These are phyloP conservation scores for Erysiphe pisi DNA, from an alignment of 2,329 filamentous ascomycete genomes.

Conservation along the genomic window DNA sequence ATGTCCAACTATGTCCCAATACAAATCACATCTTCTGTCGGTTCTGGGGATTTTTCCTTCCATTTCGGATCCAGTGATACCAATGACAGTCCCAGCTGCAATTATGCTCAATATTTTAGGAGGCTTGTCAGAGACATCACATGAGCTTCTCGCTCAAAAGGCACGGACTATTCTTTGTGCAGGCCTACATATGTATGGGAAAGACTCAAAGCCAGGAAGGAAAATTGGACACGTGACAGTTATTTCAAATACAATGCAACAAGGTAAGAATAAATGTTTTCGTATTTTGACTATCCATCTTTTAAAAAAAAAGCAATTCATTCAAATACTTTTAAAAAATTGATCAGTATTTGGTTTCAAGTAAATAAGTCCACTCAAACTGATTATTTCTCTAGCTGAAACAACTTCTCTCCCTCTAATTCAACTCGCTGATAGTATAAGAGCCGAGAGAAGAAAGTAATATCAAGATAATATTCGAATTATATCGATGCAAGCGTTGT, in stretches of 20 bases:
- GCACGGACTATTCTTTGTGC: conserved; percentile 50
- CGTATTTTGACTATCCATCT: neutral
- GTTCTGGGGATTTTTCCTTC: conserved; percentile 52
- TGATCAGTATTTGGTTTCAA: no score
- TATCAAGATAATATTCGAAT: no score
- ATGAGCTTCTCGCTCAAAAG: conserved; percentile 45
- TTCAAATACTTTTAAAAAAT: no score
- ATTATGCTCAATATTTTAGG: conserved; percentile 79
- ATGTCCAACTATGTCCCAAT: conserved; percentile 76
- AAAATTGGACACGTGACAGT: conserved; percentile 95
- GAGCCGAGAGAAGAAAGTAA: conserved; percentile 41
- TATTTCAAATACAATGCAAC: conserved; percentile 55
- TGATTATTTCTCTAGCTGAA: conserved; percentile 42
- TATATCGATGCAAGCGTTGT: no score
- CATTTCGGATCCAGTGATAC: conserved; percentile 37
- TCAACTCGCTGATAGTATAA: conserved; percentile 49
- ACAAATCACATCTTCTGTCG: conserved; percentile 67
- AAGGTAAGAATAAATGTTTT: conserved; percentile 35
- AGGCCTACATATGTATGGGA: conserved; percentile 80
- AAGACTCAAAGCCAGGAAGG: conserved; percentile 71
- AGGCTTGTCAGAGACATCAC: conserved; percentile 53
- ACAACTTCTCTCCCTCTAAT: conserved; percentile 60
- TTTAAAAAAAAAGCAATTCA: no score
- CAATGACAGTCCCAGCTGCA: conserved; percentile 38
- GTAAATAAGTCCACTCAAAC: neutral